Base-by-base conservation (phyloP, 176 grass and related monocot species). In the Tillandsia fasciculata region DNA sequence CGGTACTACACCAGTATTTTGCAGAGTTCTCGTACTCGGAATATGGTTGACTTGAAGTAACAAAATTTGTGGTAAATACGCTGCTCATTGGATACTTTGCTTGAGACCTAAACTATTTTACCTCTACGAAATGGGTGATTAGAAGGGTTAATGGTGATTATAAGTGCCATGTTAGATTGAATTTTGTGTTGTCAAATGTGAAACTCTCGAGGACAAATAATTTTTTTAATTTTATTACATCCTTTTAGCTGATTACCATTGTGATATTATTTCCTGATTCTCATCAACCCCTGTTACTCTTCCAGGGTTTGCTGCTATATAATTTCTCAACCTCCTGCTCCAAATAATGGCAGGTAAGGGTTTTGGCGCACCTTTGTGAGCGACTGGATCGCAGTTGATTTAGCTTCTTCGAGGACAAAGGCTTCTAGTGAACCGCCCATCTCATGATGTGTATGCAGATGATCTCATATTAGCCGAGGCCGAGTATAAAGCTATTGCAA, bases 1-100 rank as follows among this genome's bases (percentile, higher is more conserved):
- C 77, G 74, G 17, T 93, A 78, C 69, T 93, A 93, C 12, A 65
- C 75, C 27, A 86, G 77, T 14, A 10, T 86, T 3, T 58, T 70
- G 54, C 81, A 99, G 70, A 84, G 80, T 48, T 64, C 59, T 28
- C 64, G 17, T 10, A 10, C 56, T 61, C 15, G 56, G 56, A 10
- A n/a, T 61, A 61, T 10, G 56, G 56, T 61, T 9, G 22, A 9
- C 2, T 61, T 42, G 33, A 61, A 56, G 22, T 15, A 23, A 61
- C 56, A 2, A 61, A 18, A 61, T 2, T 61, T 1, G 33, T 42
- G 56, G 56, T 61, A 61, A 61, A 20, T 18, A 61, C 7, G 22
- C 8, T 23, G 22, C 17, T 61, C 22, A 9, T 20, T 9, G 8
- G 3, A 12, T 4, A 15, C 15, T 57, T 57, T 17, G 53, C 53